Evolutionary conservation across 257 asterid species (phyloP), one percentile per base, ranked within the genome.

Genomic region (Penstemon barbatus): DNA sequence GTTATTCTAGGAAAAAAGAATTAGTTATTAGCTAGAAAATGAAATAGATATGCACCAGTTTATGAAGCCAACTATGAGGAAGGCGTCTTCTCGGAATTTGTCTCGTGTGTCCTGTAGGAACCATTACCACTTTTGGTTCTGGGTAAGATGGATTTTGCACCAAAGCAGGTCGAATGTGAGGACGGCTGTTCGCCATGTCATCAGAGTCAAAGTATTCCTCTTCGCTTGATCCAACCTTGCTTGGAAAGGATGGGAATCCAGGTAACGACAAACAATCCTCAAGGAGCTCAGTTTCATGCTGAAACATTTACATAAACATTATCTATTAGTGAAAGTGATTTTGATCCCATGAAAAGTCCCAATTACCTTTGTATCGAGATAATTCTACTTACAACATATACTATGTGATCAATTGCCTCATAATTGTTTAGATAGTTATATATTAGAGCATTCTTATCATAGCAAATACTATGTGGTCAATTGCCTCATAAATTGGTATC

Each of bases 141-240:
- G 74, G 48, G 56, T 78, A 88, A 62, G 82, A 76, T 42, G 80
- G 73, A 71, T 78, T 81, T 53, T 83, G 97, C 72, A 77, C 57
- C 57, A 75, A 37, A 52, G 74, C 71, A 38, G 80, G 79, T 41
- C 85, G 85, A 65, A 73, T 61, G 43, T 72, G 87, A 46, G 87
- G 92, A 60, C 82, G 82, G 75, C 89, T 86, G 70, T 79, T 83
- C 57, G 87, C 82, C 72, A 85, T 83, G 74, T 87, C 97, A 72
- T 94, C 97, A 62, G 97, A 91, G 74, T 94, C 97, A 25, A 87
- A 80, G 80, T 84, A 89, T 75, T 94, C 99, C 19, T 94, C 99
- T 65, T 94, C 99, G 61, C 96, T 91, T 68, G 97, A 94, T 57
- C 74, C 97, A 63, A 69, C 78, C 86, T 89, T 94, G 92, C 92